phyloP scores from a whole-genome alignment of 2,329 filamentous ascomycete species.

The Microdochium nivale region DNA sequence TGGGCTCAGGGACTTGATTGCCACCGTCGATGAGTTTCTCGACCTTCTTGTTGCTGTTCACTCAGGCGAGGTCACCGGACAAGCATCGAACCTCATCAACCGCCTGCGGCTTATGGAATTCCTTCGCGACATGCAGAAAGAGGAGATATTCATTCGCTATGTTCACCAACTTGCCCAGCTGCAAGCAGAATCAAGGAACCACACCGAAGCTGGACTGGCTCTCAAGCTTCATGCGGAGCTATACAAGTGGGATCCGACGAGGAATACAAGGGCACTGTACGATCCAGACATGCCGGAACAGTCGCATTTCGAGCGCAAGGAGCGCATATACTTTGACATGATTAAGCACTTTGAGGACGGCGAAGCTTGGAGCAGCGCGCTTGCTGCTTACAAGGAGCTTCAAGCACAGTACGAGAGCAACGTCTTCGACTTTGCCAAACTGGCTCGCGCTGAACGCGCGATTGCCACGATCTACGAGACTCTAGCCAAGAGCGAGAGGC shows the following conservation, averaged over 20 bases:
- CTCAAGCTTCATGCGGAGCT: slow-evolving; percentile 85
- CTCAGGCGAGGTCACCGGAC: slow-evolving; percentile 61
- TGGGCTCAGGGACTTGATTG: slow-evolving; percentile 70
- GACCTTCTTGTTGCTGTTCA: slow-evolving; percentile 88
- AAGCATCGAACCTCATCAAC: slow-evolving; percentile 79
- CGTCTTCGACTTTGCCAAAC: slow-evolving; percentile 82
- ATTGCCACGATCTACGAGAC: slow-evolving; percentile 90
- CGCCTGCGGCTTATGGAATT: slow-evolving; percentile 91
- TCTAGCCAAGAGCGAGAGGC: slow-evolving; percentile 71
- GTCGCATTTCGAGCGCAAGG: slow-evolving; percentile 85
- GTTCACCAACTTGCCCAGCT: slow-evolving; percentile 82
- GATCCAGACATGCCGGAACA: slow-evolving; percentile 78
- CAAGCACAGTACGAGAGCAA: slow-evolving; percentile 86
- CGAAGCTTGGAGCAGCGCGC: slow-evolving; percentile 84
- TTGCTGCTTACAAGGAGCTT: slow-evolving; percentile 84
- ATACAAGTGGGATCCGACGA: slow-evolving; percentile 80
- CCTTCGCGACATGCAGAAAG: slow-evolving; percentile 90
- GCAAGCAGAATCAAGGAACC: slow-evolving; percentile 68
- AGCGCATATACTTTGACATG: slow-evolving; percentile 86
- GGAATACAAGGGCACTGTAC: slow-evolving; percentile 52
- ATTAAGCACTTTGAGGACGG: slow-evolving; percentile 92
- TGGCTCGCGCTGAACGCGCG: slow-evolving; percentile 79
- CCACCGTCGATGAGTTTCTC: slow-evolving; percentile 80
- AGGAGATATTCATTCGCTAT: slow-evolving; percentile 93
- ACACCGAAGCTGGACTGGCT: slow-evolving; percentile 81